Evolutionary conservation across 208 protist species (phyloP).

Genomic region (Giardia muris): DNA sequence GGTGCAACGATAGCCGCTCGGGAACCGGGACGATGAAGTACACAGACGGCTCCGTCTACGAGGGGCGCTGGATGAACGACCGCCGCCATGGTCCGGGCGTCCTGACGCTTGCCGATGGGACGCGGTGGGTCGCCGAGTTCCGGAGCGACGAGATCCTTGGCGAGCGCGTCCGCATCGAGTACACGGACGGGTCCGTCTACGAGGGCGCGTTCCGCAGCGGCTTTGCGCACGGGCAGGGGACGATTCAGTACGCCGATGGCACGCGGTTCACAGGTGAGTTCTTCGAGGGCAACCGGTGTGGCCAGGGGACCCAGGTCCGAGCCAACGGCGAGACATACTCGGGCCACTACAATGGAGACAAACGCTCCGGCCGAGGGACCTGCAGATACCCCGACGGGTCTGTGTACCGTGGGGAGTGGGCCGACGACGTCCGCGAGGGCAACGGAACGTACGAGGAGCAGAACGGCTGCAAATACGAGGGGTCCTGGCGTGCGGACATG

Average conservation of each 20-base stretch:
- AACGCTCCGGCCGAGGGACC: constrained; percentile 13
- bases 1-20: constrained; percentile 26
- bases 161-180: constrained; percentile 26
- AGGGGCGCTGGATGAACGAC: constrained; percentile 27
- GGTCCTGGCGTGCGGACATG: background rate
- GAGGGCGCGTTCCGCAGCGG: constrained; percentile 33
- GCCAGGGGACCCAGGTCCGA: constrained; percentile 21
- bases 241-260: constrained; percentile 11
- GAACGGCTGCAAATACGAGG: constrained; percentile 3
- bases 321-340: constrained; percentile 24
- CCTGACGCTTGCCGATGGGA: constrained; percentile 20
- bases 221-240: constrained; percentile 13
- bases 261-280: constrained; percentile 34
- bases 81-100: constrained; percentile 31
- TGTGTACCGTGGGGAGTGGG: constrained; percentile 31
- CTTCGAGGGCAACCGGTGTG: constrained; percentile 8
- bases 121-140: constrained; percentile 32
- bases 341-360: constrained; percentile 12
- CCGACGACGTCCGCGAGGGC: constrained; percentile 8
- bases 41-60: constrained; percentile 31
- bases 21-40: constrained; percentile 26
- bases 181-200: constrained; percentile 18
- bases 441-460: background rate
- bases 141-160: constrained; percentile 30
- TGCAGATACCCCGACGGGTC: constrained; percentile 24